phyloP scores from a whole-genome alignment of 2,329 filamentous ascomycete genomes.

The Cryphonectria carpinicola region DNA sequence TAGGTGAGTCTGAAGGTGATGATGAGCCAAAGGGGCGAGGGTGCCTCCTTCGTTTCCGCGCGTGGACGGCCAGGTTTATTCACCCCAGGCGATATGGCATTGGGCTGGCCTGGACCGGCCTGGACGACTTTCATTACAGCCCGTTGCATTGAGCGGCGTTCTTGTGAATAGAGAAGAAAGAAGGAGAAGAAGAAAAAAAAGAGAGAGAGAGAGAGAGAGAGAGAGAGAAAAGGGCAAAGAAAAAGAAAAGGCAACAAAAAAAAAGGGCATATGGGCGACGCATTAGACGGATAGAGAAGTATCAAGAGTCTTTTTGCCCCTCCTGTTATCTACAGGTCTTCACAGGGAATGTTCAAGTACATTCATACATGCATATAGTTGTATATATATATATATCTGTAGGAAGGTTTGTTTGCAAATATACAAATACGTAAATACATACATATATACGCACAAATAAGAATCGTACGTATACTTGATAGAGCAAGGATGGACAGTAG shows the following conservation, averaged over 20 bases:
- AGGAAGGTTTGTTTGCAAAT: background rate
- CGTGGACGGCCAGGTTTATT: background rate
- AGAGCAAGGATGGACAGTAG: background rate
- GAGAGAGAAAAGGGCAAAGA: background rate
- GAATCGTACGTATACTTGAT: background rate
- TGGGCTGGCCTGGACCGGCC: constrained; percentile 4
- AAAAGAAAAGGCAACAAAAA: no score
- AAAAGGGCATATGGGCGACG: background rate
- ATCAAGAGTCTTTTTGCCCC: background rate
- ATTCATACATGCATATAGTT: background rate
- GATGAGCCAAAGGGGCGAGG: constrained; percentile 1
- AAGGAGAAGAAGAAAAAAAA: no score
- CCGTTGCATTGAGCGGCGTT: constrained; percentile 12
- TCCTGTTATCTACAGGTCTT: background rate
- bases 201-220: no score
- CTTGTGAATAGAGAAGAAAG: background rate
- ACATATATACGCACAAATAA: background rate
- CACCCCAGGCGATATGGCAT: constrained; percentile 2
- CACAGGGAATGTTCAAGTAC: background rate
- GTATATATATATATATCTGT: background rate
- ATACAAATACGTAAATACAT: background rate
- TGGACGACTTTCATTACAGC: constrained; percentile 3
- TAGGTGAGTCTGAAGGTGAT: background rate
- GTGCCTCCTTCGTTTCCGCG: constrained; percentile 8
- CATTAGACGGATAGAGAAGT: background rate